Percentiles rank a stretch among this genome's conserved stretches.
phyloP scores from a whole-genome alignment of 1,284 basidiomycete species.

The Apiotrichum domesticum region DNA sequence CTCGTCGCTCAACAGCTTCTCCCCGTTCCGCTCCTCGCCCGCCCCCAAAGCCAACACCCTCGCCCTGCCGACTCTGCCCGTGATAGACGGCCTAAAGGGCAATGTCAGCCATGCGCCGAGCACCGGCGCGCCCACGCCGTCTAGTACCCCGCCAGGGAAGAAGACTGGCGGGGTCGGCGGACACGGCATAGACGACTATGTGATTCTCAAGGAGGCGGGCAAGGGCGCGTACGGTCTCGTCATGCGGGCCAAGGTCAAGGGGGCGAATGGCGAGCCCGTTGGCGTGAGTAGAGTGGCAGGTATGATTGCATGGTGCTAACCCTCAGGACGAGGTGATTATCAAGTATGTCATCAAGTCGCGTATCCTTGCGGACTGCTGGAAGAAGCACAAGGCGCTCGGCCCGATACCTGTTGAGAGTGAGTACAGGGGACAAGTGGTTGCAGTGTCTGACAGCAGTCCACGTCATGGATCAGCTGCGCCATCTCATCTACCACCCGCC shows the following conservation, averaged over 20 bases:
- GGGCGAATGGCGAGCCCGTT: slow-evolving; percentile 60
- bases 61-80: slow-evolving; percentile 14
- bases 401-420: slow-evolving; percentile 91
- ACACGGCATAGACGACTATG: slow-evolving; percentile 47
- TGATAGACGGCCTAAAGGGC: slow-evolving; percentile 25
- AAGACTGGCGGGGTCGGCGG: slow-evolving; percentile 41
- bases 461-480: slow-evolving; percentile 81
- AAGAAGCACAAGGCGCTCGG: slow-evolving; percentile 91
- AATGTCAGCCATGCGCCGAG: slow-evolving; percentile 40
- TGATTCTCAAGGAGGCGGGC: slow-evolving; percentile 80
- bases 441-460: slow-evolving; percentile 50
- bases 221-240: slow-evolving; percentile 97
- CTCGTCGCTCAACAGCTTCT: slow-evolving; percentile 38
- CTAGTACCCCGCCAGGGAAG: slow-evolving; percentile 38
- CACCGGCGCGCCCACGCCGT: slow-evolving; percentile 38
- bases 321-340: slow-evolving; percentile 64
- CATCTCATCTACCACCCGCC: slow-evolving; percentile 69
- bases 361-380: slow-evolving; percentile 98
- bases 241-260: slow-evolving; percentile 77
- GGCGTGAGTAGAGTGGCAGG: slow-evolving; percentile 60
- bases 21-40: slow-evolving; percentile 36
- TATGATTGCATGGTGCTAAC: not conserved
- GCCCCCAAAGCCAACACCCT: slow-evolving; percentile 3
- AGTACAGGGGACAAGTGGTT: slow-evolving; percentile 14
- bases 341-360: slow-evolving; percentile 97